Percentiles rank a stretch among this genome's conserved stretches.
Evolutionary conservation across 176 grass and related monocot genomes (phyloP).

Genomic region (Tillandsia leiboldiana): DNA sequence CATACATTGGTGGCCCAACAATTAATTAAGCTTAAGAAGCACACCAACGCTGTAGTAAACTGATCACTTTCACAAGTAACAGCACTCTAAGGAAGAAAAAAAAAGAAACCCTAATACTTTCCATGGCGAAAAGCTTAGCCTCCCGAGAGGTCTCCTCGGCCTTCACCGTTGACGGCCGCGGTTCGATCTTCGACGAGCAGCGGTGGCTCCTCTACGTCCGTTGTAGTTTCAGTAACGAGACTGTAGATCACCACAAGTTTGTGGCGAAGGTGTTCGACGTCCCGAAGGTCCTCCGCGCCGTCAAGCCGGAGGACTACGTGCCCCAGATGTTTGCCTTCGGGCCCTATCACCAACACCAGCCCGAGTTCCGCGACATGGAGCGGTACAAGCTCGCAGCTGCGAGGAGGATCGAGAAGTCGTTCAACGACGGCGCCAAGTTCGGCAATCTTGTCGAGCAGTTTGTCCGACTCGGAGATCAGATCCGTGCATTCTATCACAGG

Average conservation of each 20-base stretch:
- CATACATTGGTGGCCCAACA: no score
- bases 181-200: conserved; percentile 53
- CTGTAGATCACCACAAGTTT: not conserved
- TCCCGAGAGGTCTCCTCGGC: not conserved
- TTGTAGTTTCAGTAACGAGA: conserved; percentile 32
- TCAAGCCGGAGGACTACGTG: conserved; percentile 9
- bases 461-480: no score
- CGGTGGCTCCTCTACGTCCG: conserved; percentile 76
- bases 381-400: conserved; percentile 17
- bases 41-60: no score
- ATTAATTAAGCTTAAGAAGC: no score
- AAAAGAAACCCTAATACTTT: no score
- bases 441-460: no score
- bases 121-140: not conserved
- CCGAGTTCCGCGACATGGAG: conserved; percentile 22
- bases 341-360: conserved; percentile 15
- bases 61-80: no score
- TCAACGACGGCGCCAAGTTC: no score
- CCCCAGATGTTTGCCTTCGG: conserved; percentile 16
- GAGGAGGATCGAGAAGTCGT: no score
- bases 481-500: no score
- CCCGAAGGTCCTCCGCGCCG: not conserved
- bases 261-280: conserved; percentile 4
- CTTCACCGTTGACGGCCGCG: not conserved
- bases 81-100: no score